phyloP scores from a whole-genome alignment of 208 protist species.

The Leishmania tarentolae region DNA sequence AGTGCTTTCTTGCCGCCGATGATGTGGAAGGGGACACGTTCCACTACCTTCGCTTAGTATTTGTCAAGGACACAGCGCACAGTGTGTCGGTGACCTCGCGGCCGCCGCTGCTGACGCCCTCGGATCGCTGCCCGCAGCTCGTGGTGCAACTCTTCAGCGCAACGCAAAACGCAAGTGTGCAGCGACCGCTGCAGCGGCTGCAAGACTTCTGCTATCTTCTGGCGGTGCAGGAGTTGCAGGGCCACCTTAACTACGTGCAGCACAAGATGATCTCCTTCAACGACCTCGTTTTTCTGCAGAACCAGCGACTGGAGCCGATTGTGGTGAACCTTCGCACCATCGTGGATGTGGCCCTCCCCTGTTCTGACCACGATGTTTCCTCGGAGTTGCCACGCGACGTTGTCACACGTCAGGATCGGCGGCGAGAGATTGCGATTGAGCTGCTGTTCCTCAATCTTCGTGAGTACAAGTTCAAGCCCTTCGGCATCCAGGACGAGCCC shows the following conservation, averaged over 20 bases:
- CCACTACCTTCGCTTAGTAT: slow-evolving; percentile 88
- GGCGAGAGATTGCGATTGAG: slow-evolving; percentile 49
- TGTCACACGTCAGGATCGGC: slow-evolving; percentile 10
- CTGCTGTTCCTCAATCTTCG: slow-evolving; percentile 74
- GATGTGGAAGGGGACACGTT: slow-evolving; percentile 80
- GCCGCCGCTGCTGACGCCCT: slow-evolving; percentile 49
- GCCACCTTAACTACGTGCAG: slow-evolving; percentile 87
- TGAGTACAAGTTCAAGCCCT: slow-evolving; percentile 87
- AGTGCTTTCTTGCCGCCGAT: slow-evolving; percentile 89
- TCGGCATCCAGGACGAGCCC: slow-evolving; percentile 65
- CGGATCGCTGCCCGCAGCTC: slow-evolving; percentile 69
- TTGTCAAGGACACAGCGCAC: slow-evolving; percentile 74
- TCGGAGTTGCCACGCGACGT: neutral
- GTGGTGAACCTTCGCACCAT: slow-evolving; percentile 43
- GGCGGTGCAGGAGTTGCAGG: slow-evolving; percentile 86
- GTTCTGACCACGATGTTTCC: neutral
- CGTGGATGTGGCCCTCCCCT: neutral
- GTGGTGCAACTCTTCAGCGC: slow-evolving; percentile 88
- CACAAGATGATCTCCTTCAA: slow-evolving; percentile 83
- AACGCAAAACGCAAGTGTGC: slow-evolving; percentile 53
- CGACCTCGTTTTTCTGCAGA: slow-evolving; percentile 86
- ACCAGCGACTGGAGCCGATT: slow-evolving; percentile 58
- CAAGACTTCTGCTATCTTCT: slow-evolving; percentile 88
- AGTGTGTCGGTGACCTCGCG: slow-evolving; percentile 45
- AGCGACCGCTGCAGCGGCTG: slow-evolving; percentile 75